phyloP scores from a whole-genome alignment of 1,284 basidiomycete genomes.

The Uromyces viciae-fabae region DNA sequence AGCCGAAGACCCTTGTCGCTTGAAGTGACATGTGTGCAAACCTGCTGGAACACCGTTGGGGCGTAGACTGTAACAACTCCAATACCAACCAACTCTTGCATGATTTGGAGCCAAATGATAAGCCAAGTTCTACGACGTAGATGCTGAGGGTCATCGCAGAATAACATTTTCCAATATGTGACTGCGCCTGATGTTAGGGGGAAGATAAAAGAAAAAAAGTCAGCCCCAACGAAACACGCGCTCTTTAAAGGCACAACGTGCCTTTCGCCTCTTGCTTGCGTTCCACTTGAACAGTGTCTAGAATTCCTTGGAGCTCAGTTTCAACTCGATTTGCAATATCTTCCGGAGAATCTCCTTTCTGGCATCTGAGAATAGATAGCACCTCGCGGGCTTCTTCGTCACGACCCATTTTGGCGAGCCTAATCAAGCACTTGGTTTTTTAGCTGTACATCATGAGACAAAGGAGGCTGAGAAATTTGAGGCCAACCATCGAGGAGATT shows the following conservation, averaged over 20 bases:
- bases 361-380: conserved; percentile 47
- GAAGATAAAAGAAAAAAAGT: not conserved
- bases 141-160: conserved; percentile 47
- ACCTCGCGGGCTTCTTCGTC: conserved; percentile 51
- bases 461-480: not conserved
- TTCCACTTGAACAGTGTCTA: conserved; percentile 48
- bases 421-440: not conserved
- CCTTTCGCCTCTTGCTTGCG: conserved; percentile 28
- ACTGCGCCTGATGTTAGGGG: conserved; percentile 22
- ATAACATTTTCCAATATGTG: conserved; percentile 50
- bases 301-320: conserved; percentile 48
- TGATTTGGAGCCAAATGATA: conserved; percentile 51
- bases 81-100: conserved; percentile 53
- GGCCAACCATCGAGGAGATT: conserved; percentile 50
- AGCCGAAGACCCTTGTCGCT: not conserved
- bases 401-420: conserved; percentile 50
- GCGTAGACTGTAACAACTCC: conserved; percentile 50
- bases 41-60: conserved; percentile 46
- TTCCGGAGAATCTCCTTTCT: conserved; percentile 8
- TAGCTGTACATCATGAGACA: not conserved
- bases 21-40: not conserved
- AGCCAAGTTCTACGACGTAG: conserved; percentile 48
- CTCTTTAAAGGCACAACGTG: not conserved
- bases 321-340: conserved; percentile 46
- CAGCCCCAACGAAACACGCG: not conserved